phyloP scores from a whole-genome alignment of 2,329 filamentous ascomycete genomes.

The Cladosporium oxysporum region DNA sequence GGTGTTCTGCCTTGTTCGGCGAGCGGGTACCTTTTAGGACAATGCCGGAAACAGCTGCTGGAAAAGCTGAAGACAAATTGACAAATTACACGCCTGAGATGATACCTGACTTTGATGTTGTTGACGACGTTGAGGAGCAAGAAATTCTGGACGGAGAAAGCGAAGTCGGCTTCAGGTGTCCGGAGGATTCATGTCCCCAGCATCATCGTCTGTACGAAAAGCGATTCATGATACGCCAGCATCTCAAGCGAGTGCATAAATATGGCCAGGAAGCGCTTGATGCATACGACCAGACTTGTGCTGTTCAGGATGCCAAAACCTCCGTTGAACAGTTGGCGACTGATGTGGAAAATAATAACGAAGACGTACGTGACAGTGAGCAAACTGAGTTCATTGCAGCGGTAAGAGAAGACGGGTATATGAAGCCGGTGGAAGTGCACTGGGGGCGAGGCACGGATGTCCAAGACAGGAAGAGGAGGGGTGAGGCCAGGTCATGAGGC shows the following conservation, averaged over 20 bases:
- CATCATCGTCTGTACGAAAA: conserved; percentile 30
- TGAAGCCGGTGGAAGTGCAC: conserved; percentile 42
- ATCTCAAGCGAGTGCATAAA: conserved; percentile 36
- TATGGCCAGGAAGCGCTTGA: conserved; percentile 22
- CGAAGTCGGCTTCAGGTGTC: conserved; percentile 27
- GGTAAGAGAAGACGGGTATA: conserved; percentile 27
- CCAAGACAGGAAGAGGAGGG: conserved; percentile 30
- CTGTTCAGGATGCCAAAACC: conserved; percentile 11
- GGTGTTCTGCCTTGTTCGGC: conserved; percentile 75
- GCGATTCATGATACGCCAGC: conserved; percentile 36
- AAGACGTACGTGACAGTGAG: not conserved
- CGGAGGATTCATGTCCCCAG: conserved; percentile 31
- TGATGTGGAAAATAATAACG: not conserved
- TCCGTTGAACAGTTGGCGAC: not conserved
- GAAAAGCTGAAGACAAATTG: conserved; percentile 28
- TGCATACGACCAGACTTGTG: conserved; percentile 4
- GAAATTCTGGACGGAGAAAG: not conserved
- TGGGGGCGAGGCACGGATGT: conserved; percentile 33
- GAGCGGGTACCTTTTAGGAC: conserved; percentile 65
- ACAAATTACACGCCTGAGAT: conserved; percentile 40
- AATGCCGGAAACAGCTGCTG: conserved; percentile 27
- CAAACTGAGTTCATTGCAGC: not conserved
- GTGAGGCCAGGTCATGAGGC: conserved; percentile 30
- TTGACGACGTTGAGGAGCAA: not conserved
- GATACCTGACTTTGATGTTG: conserved; percentile 31